Evolutionary conservation across 495 filamentous ascomycete species (phyloP).

Genomic region (Tetracladium setigerum): DNA sequence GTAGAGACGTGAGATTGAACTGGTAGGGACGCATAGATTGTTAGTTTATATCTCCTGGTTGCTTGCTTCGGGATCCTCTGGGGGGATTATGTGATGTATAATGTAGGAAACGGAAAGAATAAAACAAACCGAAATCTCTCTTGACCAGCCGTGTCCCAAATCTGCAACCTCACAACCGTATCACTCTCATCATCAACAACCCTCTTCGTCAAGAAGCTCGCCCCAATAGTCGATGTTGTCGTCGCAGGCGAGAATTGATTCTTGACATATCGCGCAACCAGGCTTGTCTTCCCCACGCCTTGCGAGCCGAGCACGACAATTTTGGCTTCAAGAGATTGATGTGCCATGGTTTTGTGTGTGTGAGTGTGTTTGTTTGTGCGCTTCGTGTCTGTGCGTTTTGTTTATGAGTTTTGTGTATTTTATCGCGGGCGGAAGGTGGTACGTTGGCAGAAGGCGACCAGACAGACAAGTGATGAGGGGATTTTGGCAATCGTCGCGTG

Average conservation of each 20-base stretch:
- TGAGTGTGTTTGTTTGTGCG: too few relatives aligned
- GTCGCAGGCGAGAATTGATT: constrained; percentile 42
- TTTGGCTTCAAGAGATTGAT: constrained; percentile 68
- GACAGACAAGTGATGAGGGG: too few relatives aligned
- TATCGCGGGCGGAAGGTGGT: too few relatives aligned
- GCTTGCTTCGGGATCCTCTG: neutral
- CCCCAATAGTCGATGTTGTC: constrained; percentile 78
- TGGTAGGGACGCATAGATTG: too few relatives aligned
- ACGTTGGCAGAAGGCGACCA: too few relatives aligned
- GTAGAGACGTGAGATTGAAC: constrained; percentile 82
- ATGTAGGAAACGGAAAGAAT: neutral
- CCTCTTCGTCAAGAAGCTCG: constrained; percentile 88
- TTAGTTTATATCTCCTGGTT: neutral
- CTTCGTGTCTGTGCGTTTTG: too few relatives aligned
- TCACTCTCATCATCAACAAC: constrained; percentile 77
- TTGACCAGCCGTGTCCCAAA: constrained; percentile 94
- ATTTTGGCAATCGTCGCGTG: too few relatives aligned
- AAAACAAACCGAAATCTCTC: constrained; percentile 70
- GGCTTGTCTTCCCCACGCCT: constrained; percentile 91
- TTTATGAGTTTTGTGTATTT: too few relatives aligned
- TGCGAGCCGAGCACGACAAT: constrained; percentile 86
- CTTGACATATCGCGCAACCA: constrained; percentile 50
- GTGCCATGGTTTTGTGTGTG: constrained; percentile 6
- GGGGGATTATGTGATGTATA: neutral
- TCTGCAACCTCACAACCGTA: constrained; percentile 74